Evolutionary conservation across 805 yeast genomes (phyloP), one percentile per base, ranked within the genome.

Genomic region (Metschnikowia rubicola): DNA sequence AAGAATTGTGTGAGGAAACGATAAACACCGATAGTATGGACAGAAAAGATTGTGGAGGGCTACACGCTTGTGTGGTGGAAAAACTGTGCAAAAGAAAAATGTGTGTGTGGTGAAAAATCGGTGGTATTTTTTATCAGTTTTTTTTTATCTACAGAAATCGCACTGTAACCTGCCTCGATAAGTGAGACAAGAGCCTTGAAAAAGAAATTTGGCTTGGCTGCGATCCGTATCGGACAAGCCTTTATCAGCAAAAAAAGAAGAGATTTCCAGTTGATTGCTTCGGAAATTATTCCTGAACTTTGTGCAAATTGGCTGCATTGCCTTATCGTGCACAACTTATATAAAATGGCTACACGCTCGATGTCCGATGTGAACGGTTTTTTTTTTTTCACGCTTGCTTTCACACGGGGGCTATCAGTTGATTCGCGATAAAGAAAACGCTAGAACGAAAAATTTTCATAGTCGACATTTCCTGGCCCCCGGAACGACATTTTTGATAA

Each of bases 141-240:
- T 39, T 41, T 41, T 44, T 44, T 44, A 44, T 44, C 48, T 44
- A 44, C 48, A 44, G 39, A 44, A 44, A 44, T 44, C 48, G 48
- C 48, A 41, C 48, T 26, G 46, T 37, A 19, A 26, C 42, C 39
- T 39, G 30, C 26, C 46, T 37, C 37, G 48, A 45, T 45, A 45
- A 45, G 48, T 45, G 44, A 45, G 41, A 30, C 40, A 19, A 34
- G 43, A 21, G 26, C 5, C 26, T 4, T 21, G 26, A 21, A 41
- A 41, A 41, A 41, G 44, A 34, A 41, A 41, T 35, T 19, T 32
- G 35, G 28, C 41, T 30, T 35, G 40, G 40, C 36, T 41, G 15
- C 21, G 39, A 26, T 26, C 30, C 31, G n/a, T 17, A 26, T 17
- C 39, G 39, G 39, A 32, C 39, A 37, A 37, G 11, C 17, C n/a